Percentiles rank a stretch among this genome's conserved stretches.
Conservation (phyloP, 768 basidiomycete genomes). For the Strobilomyces echinocephalus region DNA sequence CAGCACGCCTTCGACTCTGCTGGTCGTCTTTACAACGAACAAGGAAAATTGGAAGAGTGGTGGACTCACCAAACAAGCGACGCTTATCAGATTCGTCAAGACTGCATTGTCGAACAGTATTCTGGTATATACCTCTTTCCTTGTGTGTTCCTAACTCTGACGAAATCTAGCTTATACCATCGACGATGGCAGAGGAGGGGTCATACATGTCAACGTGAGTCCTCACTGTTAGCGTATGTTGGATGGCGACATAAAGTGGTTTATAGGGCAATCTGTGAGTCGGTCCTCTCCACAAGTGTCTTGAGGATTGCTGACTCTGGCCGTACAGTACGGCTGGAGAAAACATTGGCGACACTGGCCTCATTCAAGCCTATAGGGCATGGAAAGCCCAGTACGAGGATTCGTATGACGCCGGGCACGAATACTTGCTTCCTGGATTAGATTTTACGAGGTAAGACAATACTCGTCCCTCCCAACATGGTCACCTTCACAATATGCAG, state of each 20-base stretch:
- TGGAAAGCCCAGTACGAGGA: slow-evolving; percentile 76
- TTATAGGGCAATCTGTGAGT: slow-evolving; percentile 70
- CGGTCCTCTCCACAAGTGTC: not conserved
- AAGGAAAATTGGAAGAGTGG: slow-evolving; percentile 86
- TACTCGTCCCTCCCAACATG: not conserved
- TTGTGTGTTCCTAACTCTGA: not conserved
- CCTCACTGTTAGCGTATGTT: not conserved
- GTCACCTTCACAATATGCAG: slow-evolving; percentile 32
- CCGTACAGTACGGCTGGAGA: slow-evolving; percentile 76
- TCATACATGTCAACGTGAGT: slow-evolving; percentile 79
- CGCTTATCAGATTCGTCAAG: slow-evolving; percentile 76
- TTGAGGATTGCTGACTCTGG: slow-evolving; percentile 7
- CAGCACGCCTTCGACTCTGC: slow-evolving; percentile 90
- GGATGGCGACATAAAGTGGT: not conserved
- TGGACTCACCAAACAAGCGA: slow-evolving; percentile 87
- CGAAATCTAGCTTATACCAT: slow-evolving; percentile 62
- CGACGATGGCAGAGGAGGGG: slow-evolving; percentile 79
- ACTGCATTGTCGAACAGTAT: slow-evolving; percentile 90
- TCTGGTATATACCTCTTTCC: slow-evolving; percentile 49
- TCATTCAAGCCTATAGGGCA: slow-evolving; percentile 84
- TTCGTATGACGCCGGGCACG: slow-evolving; percentile 54
- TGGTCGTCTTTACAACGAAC: slow-evolving; percentile 84
- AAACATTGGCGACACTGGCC: slow-evolving; percentile 82
- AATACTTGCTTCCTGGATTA: slow-evolving; percentile 80
- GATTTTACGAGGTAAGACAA: slow-evolving; percentile 57